Evolutionary conservation across 192 early-diverging fungal genomes (phyloP), one percentile per base, ranked within the genome.

Genomic region (Gryganskiella cystojenkinii): DNA sequence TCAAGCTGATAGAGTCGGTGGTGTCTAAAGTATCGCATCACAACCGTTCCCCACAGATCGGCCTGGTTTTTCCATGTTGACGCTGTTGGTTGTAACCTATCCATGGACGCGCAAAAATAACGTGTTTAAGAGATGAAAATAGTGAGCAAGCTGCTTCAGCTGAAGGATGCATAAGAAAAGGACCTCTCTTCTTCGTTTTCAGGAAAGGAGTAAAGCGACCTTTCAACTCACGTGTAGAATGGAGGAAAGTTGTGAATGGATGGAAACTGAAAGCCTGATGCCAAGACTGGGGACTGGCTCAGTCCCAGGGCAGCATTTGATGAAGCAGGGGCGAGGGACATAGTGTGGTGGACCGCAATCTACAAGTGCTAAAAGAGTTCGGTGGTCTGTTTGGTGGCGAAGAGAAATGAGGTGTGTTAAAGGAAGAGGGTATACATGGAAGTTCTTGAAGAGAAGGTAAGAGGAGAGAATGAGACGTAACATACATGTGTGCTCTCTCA

Each of bases 161-260:
- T n/a, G n/a, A n/a, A n/a, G n/a, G n/a, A n/a, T n/a, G n/a, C n/a
- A n/a, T n/a, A n/a, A n/a, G n/a, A n/a, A n/a, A n/a, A n/a, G n/a
- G n/a, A n/a, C n/a, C n/a, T n/a, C n/a, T n/a, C n/a, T n/a, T n/a
- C n/a, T n/a, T n/a, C n/a, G n/a, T n/a, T n/a, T n/a, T n/a, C n/a
- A n/a, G n/a, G n/a, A n/a, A n/a, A n/a, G n/a, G n/a, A n/a, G 0
- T 42, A 35, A 1, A 49, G 14, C 15, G 43, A 17, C 19, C 19
- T 13, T 45, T 3, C 9, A 19, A 69, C 89, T 82, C 90, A 94
- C 93, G 93, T 95, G 83, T 89, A 97, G 83, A 98, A 95, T 6
- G 96, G 96, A 14, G 94, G 94, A 74, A 98, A 98, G 81, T 84
- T 87, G 86, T 95, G 87, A 61, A 96, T 92, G 61, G 91, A 84